Conservation (phyloP, 805 yeast genomes). For the Barnettozyma californica region DNA sequence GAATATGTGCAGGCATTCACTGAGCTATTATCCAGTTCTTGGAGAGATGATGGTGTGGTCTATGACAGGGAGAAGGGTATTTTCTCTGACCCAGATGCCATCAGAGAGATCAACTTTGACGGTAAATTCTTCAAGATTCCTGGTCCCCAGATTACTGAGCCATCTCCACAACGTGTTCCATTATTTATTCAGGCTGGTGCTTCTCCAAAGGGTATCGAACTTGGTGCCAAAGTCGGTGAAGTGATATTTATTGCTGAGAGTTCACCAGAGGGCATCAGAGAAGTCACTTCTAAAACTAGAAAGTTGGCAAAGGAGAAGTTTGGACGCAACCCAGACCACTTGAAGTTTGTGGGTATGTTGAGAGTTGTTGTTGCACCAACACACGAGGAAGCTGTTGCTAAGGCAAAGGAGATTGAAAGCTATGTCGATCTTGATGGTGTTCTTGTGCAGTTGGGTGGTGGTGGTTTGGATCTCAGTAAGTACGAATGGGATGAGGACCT, state of each 20-base stretch:
- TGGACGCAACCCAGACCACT: conserved; percentile 34
- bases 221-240: conserved; percentile 44
- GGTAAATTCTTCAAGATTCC: conserved; percentile 36
- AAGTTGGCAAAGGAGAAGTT: conserved; percentile 29
- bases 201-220: conserved; percentile 35
- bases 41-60: conserved; percentile 40
- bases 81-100: conserved; percentile 35
- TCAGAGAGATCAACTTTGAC: conserved; percentile 37
- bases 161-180: conserved; percentile 42
- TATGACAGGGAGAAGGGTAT: conserved; percentile 27
- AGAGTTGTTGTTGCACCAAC: conserved; percentile 36
- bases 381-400: conserved; percentile 36
- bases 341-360: conserved; percentile 34
- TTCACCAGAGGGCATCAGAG: conserved; percentile 29
- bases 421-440: conserved; percentile 38
- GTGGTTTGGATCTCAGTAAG: conserved; percentile 39
- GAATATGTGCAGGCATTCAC: conserved; percentile 40
- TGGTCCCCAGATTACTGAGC: conserved; percentile 40
- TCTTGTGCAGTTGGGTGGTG: conserved; percentile 41
- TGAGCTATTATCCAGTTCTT: conserved; percentile 37
- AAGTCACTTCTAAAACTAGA: conserved; percentile 29
- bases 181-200: conserved; percentile 43
- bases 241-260: conserved; percentile 33
- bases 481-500: conserved; percentile 41
- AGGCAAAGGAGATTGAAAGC: conserved; percentile 28